Evolutionary conservation across 352 stramenopile species (phyloP).

Genomic region (Phytophthora uliginosa): DNA sequence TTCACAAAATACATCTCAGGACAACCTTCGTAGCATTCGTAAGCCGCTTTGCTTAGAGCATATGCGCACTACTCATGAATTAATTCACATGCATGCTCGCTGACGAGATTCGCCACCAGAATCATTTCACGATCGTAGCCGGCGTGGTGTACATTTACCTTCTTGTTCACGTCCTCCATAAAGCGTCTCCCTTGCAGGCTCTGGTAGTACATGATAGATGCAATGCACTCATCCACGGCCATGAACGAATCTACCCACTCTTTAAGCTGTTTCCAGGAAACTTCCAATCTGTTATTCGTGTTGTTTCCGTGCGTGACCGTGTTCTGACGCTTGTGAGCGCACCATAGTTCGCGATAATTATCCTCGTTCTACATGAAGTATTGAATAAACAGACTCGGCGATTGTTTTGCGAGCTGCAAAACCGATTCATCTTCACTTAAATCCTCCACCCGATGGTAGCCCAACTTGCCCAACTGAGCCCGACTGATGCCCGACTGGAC

Average conservation of each 20-base stretch:
- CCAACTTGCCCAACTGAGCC: neutral
- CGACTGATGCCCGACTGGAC: neutral
- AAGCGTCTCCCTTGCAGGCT: conserved; percentile 1
- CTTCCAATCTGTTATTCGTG: conserved; percentile 40
- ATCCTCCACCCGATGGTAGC: neutral
- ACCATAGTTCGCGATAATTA: conserved; percentile 22
- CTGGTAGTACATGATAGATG: conserved; percentile 12
- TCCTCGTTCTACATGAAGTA: conserved; percentile 39
- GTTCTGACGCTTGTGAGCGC: conserved; percentile 15
- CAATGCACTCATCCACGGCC: conserved; percentile 21
- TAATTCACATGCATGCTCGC: neutral
- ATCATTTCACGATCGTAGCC: conserved; percentile 10
- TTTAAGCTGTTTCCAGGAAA: conserved; percentile 15
- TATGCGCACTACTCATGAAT: conserved; percentile 10
- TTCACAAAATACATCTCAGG: conserved; percentile 1
- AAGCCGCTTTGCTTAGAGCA: neutral
- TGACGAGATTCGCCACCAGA: neutral
- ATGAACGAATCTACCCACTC: conserved; percentile 22
- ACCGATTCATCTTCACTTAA: too few species aligned
- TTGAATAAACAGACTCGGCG: neutral
- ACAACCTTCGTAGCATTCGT: neutral
- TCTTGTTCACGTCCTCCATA: conserved; percentile 1
- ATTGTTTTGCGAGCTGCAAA: too few species aligned
- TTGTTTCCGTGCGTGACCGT: conserved; percentile 22
- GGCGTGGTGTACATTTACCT: neutral